Evolutionary conservation across 352 stramenopile species (phyloP), one percentile per base, ranked within the genome.

Genomic region (Phytophthora niederhauseri): DNA sequence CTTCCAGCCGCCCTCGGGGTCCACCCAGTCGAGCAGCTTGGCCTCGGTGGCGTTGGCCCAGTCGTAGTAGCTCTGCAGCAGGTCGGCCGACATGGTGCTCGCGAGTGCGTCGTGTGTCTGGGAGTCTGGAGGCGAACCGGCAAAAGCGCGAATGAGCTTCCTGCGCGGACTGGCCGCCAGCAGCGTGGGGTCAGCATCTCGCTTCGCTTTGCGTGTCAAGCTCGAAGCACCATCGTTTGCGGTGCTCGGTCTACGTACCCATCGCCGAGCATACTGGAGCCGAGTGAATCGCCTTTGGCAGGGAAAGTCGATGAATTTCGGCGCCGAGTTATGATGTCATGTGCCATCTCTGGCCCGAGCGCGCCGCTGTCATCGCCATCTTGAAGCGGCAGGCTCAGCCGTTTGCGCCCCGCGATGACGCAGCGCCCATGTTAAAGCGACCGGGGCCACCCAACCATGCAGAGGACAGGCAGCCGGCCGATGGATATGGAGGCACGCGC

Each of bases 1-100:
- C 74, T 91, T 92, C 76, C 86, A 93, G 43, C 72, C 70, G n/a
- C 76, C 80, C 7, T 70, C 61, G 4, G 81, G 80, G 75, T 93
- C 85, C 17, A 89, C 73, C 67, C 72, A 92, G 52, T 77, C 63
- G 24, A 93, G 75, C 15, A 93, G 59, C 54, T 71, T 68, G 22
- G 66, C 22, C 64, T 91, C 83, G 4, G 71, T 82, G 43, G 49
- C 72, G 22, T 88, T 78, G 17, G 83, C 82, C 82, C 85, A 93
- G 14, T 69, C 61, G 48, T 86, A 76, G 69, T 87, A 90, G 45
- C 51, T 74, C 66, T 82, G 61, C 49, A 84, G 45, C 63, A 86
- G 52, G 19, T 81, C 70, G 11, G 50, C 36, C 52, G 68, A 57
- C 75, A 82, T 79, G 45, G 7, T 51, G 41, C 15, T 22, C 17